Base-by-base conservation (phyloP, 345 rosid genomes). In the Theobroma cacao region DNA sequence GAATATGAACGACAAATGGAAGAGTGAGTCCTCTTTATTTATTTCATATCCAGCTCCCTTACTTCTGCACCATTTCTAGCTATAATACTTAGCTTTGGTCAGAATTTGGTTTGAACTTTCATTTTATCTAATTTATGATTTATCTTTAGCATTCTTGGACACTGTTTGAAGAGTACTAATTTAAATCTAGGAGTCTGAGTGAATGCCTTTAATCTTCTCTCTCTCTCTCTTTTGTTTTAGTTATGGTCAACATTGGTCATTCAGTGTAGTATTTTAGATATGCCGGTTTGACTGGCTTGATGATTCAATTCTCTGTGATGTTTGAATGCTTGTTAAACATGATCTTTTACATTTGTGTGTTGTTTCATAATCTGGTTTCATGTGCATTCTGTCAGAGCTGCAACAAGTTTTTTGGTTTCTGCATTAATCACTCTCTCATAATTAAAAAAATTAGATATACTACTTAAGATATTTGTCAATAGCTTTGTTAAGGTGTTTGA, bases 1-100 rank as follows among this genome's bases (percentile, higher is more conserved):
- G 97, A 89, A 76, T 92, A 96, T 76, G 98, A 90, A 79, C 92
- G 92, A 75, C 98, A 94, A 86, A 86, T 92, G 86, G 92, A 96
- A 88, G 99, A 90, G 98, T 96, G 85, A 88, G 99, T 87, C 71
- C 79, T 33, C 1, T 75, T 72, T 55, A 48, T 79, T 75, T 55
- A 20, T 40, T 65, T 74, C 22, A 62, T 45, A 22, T 47, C n/a
- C 34, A 26, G 55, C 17, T 72, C 40, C 26, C 8, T 58, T 58
- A 15, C 62, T 59, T 59, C 64, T 59, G 13, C 34, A 3, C 26
- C 26, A 20, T 20, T 65, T 5, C 26, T 7, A 34, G 45, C 45
- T 6, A 15, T 8, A 63, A 34, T 20, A 64, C 53, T 31, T 52
- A 52, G 50, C 63, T 2, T 63, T 63, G 60, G 4, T 33, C n/a